Evolutionary conservation across 768 basidiomycete genomes (phyloP).

Genomic region (Chlorophyllum brunneum): DNA sequence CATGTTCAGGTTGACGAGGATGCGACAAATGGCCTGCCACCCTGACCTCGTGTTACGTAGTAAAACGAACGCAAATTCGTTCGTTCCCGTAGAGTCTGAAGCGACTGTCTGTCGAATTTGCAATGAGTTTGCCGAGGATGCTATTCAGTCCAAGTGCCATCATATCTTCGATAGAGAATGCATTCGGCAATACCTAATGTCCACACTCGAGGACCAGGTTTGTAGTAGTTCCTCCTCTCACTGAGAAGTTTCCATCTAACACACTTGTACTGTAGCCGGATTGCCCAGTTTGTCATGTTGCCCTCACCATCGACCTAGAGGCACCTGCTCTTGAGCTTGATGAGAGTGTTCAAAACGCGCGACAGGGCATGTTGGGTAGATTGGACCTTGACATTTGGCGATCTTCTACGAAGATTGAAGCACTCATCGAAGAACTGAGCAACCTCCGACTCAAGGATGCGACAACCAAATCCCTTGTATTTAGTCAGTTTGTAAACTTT

Average conservation of each 20-base stretch:
- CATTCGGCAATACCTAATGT: slow-evolving; percentile 87
- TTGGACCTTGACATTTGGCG: slow-evolving; percentile 88
- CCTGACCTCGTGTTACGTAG: slow-evolving; percentile 91
- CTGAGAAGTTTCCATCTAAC: not conserved
- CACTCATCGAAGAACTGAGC: slow-evolving; percentile 88
- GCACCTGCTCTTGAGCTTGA: slow-evolving; percentile 87
- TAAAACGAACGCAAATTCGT: slow-evolving; percentile 69
- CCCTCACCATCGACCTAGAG: slow-evolving; percentile 93
- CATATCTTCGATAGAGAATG: slow-evolving; percentile 97
- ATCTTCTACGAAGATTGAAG: slow-evolving; percentile 97
- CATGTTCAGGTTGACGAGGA: slow-evolving; percentile 75
- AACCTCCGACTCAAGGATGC: slow-evolving; percentile 80
- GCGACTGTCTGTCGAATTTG: slow-evolving; percentile 92
- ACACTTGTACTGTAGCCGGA: slow-evolving; percentile 52
- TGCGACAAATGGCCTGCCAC: slow-evolving; percentile 94
- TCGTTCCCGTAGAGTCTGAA: slow-evolving; percentile 59
- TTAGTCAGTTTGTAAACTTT: slow-evolving; percentile 93
- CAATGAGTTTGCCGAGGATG: slow-evolving; percentile 95
- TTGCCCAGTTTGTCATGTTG: slow-evolving; percentile 92
- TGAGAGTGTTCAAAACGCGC: slow-evolving; percentile 43
- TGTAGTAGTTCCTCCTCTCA: slow-evolving; percentile 19
- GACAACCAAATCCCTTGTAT: slow-evolving; percentile 95
- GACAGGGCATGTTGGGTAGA: slow-evolving; percentile 92
- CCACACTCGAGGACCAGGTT: slow-evolving; percentile 62
- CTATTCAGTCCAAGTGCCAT: slow-evolving; percentile 88